Conservation (phyloP, 345 rosid species). For the Nephelium lappaceum region DNA sequence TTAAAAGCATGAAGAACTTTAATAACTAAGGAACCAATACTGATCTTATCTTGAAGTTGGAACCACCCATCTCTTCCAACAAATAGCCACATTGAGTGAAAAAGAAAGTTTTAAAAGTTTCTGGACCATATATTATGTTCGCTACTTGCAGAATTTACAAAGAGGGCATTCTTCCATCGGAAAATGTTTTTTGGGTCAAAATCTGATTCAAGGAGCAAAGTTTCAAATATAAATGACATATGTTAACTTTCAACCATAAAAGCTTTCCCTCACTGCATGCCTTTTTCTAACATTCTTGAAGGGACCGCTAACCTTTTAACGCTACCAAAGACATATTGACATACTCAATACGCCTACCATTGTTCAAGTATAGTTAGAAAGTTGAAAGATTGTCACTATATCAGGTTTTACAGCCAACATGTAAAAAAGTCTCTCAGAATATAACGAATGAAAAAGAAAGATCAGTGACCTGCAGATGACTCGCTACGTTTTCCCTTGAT, state of each 20-base stretch:
- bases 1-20: background rate
- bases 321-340: background rate
- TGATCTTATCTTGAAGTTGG: background rate
- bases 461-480: conserved; percentile 80
- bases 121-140: background rate
- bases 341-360: background rate
- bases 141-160: background rate
- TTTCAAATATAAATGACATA: background rate
- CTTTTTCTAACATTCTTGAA: background rate
- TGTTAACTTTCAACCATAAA: background rate
- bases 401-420: background rate
- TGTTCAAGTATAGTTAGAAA: background rate
- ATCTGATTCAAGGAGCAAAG: background rate
- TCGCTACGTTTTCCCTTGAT: conserved; percentile 97
- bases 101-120: background rate
- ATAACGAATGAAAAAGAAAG: conserved; percentile 20
- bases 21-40: background rate
- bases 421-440: background rate
- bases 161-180: background rate
- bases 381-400: background rate
- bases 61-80: background rate
- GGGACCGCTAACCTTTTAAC: background rate
- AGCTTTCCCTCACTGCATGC: background rate
- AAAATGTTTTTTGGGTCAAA: background rate
- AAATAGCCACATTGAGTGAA: background rate